Percentiles rank a stretch among this genome's conserved stretches.
These are phyloP conservation scores for Rugonectria rugulosa DNA, from an alignment of 2,329 filamentous ascomycete genomes.

Conservation along the genomic window DNA sequence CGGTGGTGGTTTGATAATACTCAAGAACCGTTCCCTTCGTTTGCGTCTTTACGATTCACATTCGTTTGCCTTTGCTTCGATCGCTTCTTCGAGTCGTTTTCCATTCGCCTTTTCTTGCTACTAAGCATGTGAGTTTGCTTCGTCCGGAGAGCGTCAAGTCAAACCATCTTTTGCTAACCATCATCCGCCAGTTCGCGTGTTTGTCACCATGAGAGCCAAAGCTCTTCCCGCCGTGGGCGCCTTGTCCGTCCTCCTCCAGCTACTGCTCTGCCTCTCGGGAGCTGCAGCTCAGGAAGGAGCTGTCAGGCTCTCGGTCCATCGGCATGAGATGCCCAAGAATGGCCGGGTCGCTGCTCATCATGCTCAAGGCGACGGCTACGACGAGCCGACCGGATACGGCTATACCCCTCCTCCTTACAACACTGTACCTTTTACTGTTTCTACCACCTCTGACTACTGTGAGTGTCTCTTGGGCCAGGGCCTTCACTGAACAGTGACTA, in stretches of 20 bases:
- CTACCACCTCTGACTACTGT: conserved; percentile 19
- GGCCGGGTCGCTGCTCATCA: conserved; percentile 19
- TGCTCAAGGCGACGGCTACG: conserved; percentile 4
- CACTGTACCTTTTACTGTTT: conserved; percentile 13
- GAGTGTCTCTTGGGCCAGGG: background rate
- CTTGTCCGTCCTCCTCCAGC: conserved; percentile 41
- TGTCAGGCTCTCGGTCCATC: conserved; percentile 1
- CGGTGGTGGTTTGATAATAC: no score
- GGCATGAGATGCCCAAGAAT: conserved; percentile 15
- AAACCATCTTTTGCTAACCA: background rate
- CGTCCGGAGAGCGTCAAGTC: no score
- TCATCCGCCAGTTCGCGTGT: background rate
- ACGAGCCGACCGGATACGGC: conserved; percentile 24
- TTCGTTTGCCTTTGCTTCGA: no score
- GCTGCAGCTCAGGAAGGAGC: conserved; percentile 14
- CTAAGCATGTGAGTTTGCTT: no score
- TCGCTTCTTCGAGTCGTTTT: no score
- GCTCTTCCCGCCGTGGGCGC: conserved; percentile 42
- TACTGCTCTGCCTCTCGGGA: conserved; percentile 30
- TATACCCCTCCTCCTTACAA: conserved; percentile 38
- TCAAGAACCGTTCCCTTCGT: no score
- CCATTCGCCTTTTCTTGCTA: conserved; percentile 24
- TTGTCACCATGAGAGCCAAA: conserved; percentile 48
- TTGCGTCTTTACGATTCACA: no score
- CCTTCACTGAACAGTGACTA: background rate